Base-by-base conservation (phyloP, 371 early-diverging fungal genomes). In the Polyrhizophydium stewartii region DNA sequence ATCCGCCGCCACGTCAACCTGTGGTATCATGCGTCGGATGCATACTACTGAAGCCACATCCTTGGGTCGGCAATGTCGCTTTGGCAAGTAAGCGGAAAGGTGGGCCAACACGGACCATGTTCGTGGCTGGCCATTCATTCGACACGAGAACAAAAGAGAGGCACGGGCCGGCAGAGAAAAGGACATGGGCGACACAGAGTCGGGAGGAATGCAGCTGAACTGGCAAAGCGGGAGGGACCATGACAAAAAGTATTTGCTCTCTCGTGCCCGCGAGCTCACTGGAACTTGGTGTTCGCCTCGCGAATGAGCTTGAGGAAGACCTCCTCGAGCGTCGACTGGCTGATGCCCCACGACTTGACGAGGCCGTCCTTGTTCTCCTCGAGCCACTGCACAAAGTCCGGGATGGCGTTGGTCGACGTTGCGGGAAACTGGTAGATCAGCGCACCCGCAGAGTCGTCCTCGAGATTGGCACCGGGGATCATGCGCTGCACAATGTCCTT, bases 371-470 rank as follows among this genome's bases (percentile, higher is more conserved):
- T 22, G 56, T 55, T 55, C 25, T 32, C 12, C 38, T 55, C 56
- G 40, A 55, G 32, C 56, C 56, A 55, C 32, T 31, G 3, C 7
- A 55, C 56, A 55, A 55, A 55, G 3, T 55, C 56, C 24, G 56
- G 56, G n/a, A 55, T 55, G 10, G 32, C 3, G 22, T 6, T 6
- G 17, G 38, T 55, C n/a, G 58, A 58, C 24, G 58, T 2, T 2
- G 30, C 2, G 1, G 87, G 81, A 62, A 86, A 73, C 66, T 83
- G 81, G 67, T 82, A 87, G 30, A 86, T 67, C 24, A 87, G 63
- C 2, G 86, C 77, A 1, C 86, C 87, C 0, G 85, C 86, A 25
- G 85, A 76, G 49, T 86, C 85, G 64, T 87, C 87, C 62, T 84
- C 83, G 43, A 87, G 70, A 25, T 66, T 66, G 25, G 77, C 81